Evolutionary conservation across 768 basidiomycete species (phyloP).

Genomic region (Phaeotremella fagi): DNA sequence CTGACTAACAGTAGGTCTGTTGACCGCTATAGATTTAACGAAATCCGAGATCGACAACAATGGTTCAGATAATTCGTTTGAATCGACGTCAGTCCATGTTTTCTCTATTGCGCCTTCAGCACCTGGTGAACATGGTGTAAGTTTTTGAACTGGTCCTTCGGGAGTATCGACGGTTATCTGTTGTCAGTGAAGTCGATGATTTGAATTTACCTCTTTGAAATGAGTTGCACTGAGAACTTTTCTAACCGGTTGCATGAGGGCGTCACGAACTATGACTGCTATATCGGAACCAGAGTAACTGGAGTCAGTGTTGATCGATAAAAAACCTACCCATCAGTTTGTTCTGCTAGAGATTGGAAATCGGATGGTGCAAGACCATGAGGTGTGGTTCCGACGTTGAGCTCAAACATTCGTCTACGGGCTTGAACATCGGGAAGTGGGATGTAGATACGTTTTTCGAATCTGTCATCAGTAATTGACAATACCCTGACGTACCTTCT

Average conservation of each 20-base stretch:
- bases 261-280: constrained; percentile 87
- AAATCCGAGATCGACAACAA: constrained; percentile 73
- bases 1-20: constrained; percentile 80
- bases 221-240: constrained; percentile 94
- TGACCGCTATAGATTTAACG: constrained; percentile 68
- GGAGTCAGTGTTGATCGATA: neutral
- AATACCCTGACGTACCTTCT: constrained; percentile 59
- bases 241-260: constrained; percentile 96
- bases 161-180: constrained; percentile 24
- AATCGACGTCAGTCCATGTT: constrained; percentile 79
- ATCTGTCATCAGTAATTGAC: constrained; percentile 53
- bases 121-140: constrained; percentile 96
- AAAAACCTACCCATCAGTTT: constrained; percentile 68
- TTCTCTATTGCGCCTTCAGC: constrained; percentile 79
- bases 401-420: constrained; percentile 89
- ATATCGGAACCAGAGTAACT: constrained; percentile 94
- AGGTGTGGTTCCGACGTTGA: constrained; percentile 90
- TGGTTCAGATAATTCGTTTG: constrained; percentile 87
- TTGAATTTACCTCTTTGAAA: constrained; percentile 61
- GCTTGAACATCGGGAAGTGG: constrained; percentile 92
- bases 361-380: constrained; percentile 74
- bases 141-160: constrained; percentile 51
- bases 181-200: neutral
- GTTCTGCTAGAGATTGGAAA: constrained; percentile 71
- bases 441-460: constrained; percentile 97